phyloP scores from a whole-genome alignment of 2,329 filamentous ascomycete species.

The Stachybotrys echinatus region DNA sequence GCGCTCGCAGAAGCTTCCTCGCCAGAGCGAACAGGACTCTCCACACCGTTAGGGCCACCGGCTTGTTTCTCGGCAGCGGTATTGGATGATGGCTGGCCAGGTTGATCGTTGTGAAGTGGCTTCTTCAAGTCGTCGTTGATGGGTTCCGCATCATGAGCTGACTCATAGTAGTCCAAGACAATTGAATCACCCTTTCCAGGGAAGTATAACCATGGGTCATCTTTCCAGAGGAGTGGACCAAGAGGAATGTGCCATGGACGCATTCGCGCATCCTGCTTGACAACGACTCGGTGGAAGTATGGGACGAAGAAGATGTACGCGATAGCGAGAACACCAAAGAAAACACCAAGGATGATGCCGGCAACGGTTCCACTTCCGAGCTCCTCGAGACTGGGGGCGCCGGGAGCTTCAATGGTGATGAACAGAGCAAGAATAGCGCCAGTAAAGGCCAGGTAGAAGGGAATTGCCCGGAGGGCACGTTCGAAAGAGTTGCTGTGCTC shows the following conservation, averaged over 20 bases:
- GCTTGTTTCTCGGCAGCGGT: not conserved
- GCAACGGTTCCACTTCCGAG: conserved; percentile 23
- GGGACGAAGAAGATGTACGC: conserved; percentile 27
- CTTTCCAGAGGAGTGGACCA: conserved; percentile 21
- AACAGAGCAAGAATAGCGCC: conserved; percentile 14
- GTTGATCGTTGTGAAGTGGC: too few relatives aligned
- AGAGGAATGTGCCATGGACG: conserved; percentile 25
- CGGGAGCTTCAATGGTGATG: conserved; percentile 12
- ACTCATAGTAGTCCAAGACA: conserved; percentile 20
- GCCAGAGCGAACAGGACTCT: too few relatives aligned
- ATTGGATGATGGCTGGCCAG: not conserved
- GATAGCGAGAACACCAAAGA: conserved; percentile 21
- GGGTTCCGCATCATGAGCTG: not conserved
- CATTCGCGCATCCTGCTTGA: conserved; percentile 23
- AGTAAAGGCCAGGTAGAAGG: conserved; percentile 18
- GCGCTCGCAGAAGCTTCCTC: not conserved
- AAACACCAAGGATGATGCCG: conserved; percentile 21
- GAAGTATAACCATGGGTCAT: conserved; percentile 14
- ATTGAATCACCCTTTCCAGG: conserved; percentile 16
- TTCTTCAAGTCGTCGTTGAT: not conserved
- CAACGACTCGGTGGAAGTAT: conserved; percentile 25
- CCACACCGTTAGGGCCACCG: not conserved
- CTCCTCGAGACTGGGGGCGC: conserved; percentile 20
- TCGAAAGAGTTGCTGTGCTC: conserved; percentile 11
- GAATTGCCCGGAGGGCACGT: conserved; percentile 11